phyloP scores from a whole-genome alignment of 768 basidiomycete genomes.

The Kondoa subrosea region DNA sequence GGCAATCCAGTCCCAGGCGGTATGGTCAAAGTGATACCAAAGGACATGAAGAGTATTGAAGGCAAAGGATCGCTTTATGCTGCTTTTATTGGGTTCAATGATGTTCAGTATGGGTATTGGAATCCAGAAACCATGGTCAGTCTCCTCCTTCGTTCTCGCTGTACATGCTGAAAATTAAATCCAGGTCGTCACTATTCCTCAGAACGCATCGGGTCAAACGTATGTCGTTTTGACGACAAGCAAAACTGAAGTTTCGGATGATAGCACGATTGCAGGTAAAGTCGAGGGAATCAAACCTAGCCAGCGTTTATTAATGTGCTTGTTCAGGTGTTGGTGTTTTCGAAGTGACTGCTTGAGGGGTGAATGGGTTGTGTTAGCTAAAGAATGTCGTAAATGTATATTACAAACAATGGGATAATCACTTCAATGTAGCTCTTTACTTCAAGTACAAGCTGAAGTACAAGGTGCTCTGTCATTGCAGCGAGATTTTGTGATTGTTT shows the following conservation, averaged over 20 bases:
- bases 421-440: no score
- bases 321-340: background rate
- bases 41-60: background rate
- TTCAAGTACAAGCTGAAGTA: no score
- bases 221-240: constrained; percentile 27
- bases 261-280: background rate
- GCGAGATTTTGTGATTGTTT: no score
- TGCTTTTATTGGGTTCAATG: background rate
- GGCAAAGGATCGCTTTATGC: background rate
- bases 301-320: no score
- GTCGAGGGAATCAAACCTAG: no score
- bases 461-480: no score
- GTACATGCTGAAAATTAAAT: background rate
- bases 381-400: background rate
- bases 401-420: no score
- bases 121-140: background rate
- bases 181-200: background rate
- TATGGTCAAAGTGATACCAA: constrained; percentile 24
- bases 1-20: constrained; percentile 34
- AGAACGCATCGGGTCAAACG: constrained; percentile 20
- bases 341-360: background rate
- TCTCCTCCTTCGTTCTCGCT: background rate
- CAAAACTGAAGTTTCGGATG: constrained; percentile 7
- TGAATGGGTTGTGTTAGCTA: no score
- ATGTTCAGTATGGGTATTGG: background rate